Evolutionary conservation across 148 eudicot species (phyloP), one percentile per base, ranked within the genome.

Genomic region (Polygonum aviculare): DNA sequence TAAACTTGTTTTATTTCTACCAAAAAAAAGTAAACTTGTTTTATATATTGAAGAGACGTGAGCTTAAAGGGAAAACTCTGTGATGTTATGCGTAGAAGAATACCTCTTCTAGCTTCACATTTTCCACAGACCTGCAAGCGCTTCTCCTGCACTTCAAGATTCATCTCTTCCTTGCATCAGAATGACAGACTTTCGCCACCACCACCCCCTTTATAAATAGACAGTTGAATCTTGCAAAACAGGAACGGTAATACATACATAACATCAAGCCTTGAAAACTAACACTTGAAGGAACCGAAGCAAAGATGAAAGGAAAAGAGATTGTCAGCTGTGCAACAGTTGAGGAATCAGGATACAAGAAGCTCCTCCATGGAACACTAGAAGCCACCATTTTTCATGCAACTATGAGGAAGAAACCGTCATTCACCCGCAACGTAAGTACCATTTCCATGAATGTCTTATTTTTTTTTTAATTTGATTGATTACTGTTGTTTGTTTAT

Each of bases 311-410:
- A 62, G 69, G 69, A 12, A 60, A 60, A 31, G 69, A 31, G 69
- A 60, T 60, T 9, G 69, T 60, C 69, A 22, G 16, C 15, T 21
- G 69, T 26, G 69, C 2, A 60, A 60, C 38, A 22, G 69, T 26
- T 0, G 69, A 54, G 60, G 19, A 18, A 14, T 52, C 57, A 52
- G 19, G 57, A 52, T 82, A 84, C 8, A 52, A 75, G 36, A 87
- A 81, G 82, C 84, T 86, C 79, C 88, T 92, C 75, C 97, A 95
- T 79, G 97, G 97, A 71, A 92, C 96, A 70, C 86, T 92, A 76
- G 99, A 92, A 86, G 91, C 78, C 55, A 90, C 97, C 73, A 84
- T 95, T 83, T 95, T 92, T 74, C 88, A 87, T 71, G 99, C 94
- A 74, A 90, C 93, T 31, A 2, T 38, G 44, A 85, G 85, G 72